Evolutionary conservation across 768 basidiomycete species (phyloP), one percentile per base, ranked within the genome.

Genomic region (Chiua virens): DNA sequence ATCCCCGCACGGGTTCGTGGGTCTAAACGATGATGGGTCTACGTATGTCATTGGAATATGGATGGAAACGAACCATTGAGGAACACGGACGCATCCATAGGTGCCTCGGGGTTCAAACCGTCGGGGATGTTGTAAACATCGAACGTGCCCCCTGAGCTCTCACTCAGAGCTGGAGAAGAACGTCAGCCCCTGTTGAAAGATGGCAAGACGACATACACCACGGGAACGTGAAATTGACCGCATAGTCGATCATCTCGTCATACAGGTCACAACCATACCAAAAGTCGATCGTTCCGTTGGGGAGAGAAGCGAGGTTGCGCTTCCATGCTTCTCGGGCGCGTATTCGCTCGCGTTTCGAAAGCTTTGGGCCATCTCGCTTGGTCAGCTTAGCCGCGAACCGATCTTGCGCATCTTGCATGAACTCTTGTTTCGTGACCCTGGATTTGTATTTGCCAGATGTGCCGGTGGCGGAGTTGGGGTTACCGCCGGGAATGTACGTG

Each of bases 241-340:
- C 84, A 56, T 89, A 89, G 66, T 89, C 87, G 28, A 86, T 59
- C 67, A 84, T 78, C 70, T 85, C 80, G 50, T 83, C 79, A 42
- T 80, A 75, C 11, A 88, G 62, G 48, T 81, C 73, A 66, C 88
- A 89, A 6, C 82, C 82, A 41, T 85, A 86, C 83, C 80, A 81
- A 25, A 79, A 65, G 57, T 84, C 77, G 42, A 85, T 75, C 2
- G 79, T 80, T 9, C 77, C 82, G 54, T 81, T 82, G 1, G 78
- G 66, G 28, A 79, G 71, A 22, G 66, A 69, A 21, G 66, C 69
- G 14, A 84, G 67, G 62, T 77, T 75, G 42, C 80, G 72, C 60
- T 81, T 85, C 61, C 67, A 66, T 22, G 51, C 61, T 52, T 54
- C 53, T 53, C 47, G 49, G 43, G 60, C 45, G 57, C 65, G 52